Evolutionary conservation across 2,329 filamentous ascomycete species (phyloP).

Genomic region (Cephalotrichum gorgonifer): DNA sequence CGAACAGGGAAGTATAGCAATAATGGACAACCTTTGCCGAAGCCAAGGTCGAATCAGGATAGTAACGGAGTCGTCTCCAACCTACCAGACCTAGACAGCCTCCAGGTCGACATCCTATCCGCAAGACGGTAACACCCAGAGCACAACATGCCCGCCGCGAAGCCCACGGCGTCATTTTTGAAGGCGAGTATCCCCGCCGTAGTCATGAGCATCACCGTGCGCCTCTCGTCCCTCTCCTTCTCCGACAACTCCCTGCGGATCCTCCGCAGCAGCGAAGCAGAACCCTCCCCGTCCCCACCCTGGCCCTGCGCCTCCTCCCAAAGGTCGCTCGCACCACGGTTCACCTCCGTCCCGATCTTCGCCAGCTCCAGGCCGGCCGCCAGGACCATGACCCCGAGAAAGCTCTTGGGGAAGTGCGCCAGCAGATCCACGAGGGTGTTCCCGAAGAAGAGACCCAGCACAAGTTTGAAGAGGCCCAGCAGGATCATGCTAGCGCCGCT

Average conservation of each 20-base stretch:
- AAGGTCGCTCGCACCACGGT: slow-evolving; percentile 55
- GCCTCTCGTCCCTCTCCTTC: slow-evolving; percentile 61
- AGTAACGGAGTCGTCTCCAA: slow-evolving; percentile 3
- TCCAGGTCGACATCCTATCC: slow-evolving; percentile 22
- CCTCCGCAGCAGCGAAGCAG: slow-evolving; percentile 5
- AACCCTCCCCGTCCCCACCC: slow-evolving; percentile 10
- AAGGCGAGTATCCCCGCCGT: slow-evolving; percentile 74
- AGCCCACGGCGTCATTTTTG: slow-evolving; percentile 82
- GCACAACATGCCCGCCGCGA: slow-evolving; percentile 71
- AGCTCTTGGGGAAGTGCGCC: slow-evolving; percentile 58
- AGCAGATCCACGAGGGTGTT: slow-evolving; percentile 64
- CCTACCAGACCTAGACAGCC: neutral
- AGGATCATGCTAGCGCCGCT: slow-evolving; percentile 77
- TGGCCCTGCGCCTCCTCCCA: slow-evolving; percentile 40
- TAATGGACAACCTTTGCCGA: neutral
- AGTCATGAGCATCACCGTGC: slow-evolving; percentile 86
- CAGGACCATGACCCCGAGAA: slow-evolving; percentile 82
- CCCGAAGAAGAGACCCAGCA: slow-evolving; percentile 67
- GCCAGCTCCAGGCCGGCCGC: slow-evolving; percentile 82
- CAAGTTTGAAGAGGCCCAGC: slow-evolving; percentile 64
- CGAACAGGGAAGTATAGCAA: neutral
- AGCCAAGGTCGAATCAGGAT: neutral
- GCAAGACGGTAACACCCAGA: slow-evolving; percentile 54
- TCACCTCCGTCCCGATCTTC: slow-evolving; percentile 74
- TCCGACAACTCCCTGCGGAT: slow-evolving; percentile 30